Percentiles rank a stretch among this genome's conserved stretches.
phyloP scores from a whole-genome alignment of 164 flowering plant genomes.

The Nymphaea thermarum region DNA sequence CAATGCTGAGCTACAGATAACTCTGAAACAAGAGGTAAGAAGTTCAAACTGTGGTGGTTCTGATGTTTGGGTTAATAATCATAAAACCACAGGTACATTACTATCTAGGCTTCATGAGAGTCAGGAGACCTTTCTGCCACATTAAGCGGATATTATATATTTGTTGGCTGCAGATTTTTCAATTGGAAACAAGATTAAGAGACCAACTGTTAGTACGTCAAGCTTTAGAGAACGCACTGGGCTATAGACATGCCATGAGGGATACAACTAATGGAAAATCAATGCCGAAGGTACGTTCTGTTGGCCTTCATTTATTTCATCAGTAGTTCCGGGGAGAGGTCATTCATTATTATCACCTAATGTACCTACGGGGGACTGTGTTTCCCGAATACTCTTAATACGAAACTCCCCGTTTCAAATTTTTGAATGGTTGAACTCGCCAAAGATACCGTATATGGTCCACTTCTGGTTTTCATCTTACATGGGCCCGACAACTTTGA shows the following conservation, averaged over 20 bases:
- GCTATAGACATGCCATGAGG: slow-evolving; percentile 19
- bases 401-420: neutral
- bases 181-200: slow-evolving; percentile 48
- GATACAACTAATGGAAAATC: slow-evolving; percentile 20
- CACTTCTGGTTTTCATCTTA: no score
- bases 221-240: slow-evolving; percentile 54
- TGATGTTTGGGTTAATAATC: neutral
- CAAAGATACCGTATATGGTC: no score
- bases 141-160: neutral
- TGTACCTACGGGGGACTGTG: neutral
- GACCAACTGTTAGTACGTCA: slow-evolving; percentile 40
- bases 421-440: neutral
- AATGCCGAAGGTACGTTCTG: slow-evolving; percentile 43
- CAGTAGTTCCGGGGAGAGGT: neutral
- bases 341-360: neutral
- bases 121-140: neutral
- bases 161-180: slow-evolving; percentile 36
- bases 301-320: neutral
- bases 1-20: neutral
- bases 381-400: neutral
- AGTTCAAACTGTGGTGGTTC: neutral
- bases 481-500: no score
- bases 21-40: slow-evolving; percentile 1
- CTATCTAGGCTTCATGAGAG: neutral
- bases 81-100: neutral